phyloP scores from a whole-genome alignment of 208 protist genomes.

The Herpetomonas tarakana region DNA sequence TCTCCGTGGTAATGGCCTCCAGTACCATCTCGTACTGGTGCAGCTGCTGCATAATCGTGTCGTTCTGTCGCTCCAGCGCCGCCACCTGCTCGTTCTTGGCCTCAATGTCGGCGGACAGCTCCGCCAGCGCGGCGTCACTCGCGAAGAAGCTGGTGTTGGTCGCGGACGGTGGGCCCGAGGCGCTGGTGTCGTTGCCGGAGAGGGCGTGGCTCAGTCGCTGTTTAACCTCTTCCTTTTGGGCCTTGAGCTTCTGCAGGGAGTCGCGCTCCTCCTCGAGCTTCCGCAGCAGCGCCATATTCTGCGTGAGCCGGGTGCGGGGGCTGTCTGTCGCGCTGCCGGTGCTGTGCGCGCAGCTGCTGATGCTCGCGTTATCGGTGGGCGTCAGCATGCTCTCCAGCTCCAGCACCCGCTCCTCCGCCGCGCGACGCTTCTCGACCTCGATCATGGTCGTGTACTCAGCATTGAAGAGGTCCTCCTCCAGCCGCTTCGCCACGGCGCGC shows the following conservation, averaged over 20 bases:
- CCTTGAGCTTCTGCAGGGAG: constrained; percentile 18
- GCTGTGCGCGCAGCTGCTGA: neutral
- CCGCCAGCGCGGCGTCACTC: constrained; percentile 9
- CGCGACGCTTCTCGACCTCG: constrained; percentile 70
- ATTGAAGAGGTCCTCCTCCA: constrained; percentile 83
- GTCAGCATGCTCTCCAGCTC: constrained; percentile 22
- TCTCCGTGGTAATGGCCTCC: constrained; percentile 18
- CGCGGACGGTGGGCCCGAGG: neutral
- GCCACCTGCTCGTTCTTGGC: constrained; percentile 19
- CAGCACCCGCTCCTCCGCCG: constrained; percentile 44
- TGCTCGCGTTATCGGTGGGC: constrained; percentile 5
- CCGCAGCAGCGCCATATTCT: constrained; percentile 14
- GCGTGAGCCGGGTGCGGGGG: constrained; percentile 5
- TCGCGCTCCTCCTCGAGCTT: constrained; percentile 32
- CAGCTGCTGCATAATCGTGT: constrained; percentile 27
- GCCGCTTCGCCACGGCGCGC: constrained; percentile 44
- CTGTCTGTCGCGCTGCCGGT: neutral
- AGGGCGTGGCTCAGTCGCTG: constrained; percentile 10
- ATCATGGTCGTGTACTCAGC: constrained; percentile 83
- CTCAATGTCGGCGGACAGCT: constrained; percentile 23
- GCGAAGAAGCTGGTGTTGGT: neutral
- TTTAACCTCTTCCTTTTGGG: constrained; percentile 15
- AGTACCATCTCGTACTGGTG: constrained; percentile 28
- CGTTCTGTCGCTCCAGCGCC: constrained; percentile 34
- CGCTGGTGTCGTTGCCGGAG: neutral